phyloP scores from a whole-genome alignment of 495 filamentous ascomycete genomes.

The Xylaria bambusicola region DNA sequence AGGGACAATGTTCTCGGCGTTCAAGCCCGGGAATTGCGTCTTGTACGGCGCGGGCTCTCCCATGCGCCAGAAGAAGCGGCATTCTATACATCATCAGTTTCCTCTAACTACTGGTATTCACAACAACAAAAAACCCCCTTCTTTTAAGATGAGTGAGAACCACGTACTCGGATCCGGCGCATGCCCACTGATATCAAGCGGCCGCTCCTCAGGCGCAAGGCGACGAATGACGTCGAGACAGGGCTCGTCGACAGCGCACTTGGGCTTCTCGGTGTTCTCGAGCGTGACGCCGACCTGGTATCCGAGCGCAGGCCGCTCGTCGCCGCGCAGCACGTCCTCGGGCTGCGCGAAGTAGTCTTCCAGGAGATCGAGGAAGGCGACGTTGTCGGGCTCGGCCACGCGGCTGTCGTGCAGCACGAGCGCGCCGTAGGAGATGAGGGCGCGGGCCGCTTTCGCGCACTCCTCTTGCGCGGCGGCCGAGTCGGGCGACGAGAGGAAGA shows the following conservation, averaged over 20 bases:
- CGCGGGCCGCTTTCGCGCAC: constrained; percentile 45
- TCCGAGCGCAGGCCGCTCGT: constrained; percentile 51
- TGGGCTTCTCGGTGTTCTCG: constrained; percentile 57
- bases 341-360: constrained; percentile 58
- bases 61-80: constrained; percentile 55
- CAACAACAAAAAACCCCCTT: not conserved
- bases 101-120: too few species aligned
- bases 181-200: constrained; percentile 49
- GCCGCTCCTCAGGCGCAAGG: constrained; percentile 46
- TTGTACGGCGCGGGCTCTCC: constrained; percentile 46
- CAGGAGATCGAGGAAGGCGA: constrained; percentile 51
- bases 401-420: constrained; percentile 55
- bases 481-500: constrained; percentile 41
- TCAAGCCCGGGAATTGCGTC: constrained; percentile 48
- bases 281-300: constrained; percentile 57
- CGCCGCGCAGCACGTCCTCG: constrained; percentile 37
- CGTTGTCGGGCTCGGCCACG: constrained; percentile 50
- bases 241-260: constrained; percentile 55
- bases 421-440: constrained; percentile 52
- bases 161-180: constrained; percentile 42
- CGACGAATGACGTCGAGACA: constrained; percentile 51
- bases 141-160: too few species aligned
- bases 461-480: constrained; percentile 45
- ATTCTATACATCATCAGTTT: too few species aligned
- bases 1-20: constrained; percentile 47